Evolutionary conservation across 2,329 filamentous ascomycete genomes (phyloP).

Genomic region (Hyphodiscus sp.): DNA sequence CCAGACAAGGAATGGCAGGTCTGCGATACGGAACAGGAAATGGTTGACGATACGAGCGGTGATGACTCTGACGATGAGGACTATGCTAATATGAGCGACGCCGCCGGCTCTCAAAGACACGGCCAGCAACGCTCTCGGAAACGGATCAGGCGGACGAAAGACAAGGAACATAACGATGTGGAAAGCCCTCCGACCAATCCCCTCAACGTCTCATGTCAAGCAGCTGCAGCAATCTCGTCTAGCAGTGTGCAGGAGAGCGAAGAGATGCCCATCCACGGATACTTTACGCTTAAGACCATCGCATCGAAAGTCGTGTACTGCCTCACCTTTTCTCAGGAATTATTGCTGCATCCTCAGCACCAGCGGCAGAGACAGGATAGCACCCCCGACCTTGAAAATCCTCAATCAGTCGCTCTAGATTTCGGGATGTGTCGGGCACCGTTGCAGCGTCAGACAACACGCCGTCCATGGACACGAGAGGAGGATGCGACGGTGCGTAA

Average conservation of each 20-base stretch:
- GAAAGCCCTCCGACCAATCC: slow-evolving; percentile 7
- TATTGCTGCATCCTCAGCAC: slow-evolving; percentile 3
- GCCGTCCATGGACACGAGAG: too few species aligned
- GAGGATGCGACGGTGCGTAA: too few species aligned
- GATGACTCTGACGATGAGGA: slow-evolving; percentile 17
- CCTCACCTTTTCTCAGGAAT: slow-evolving; percentile 18
- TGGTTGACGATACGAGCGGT: slow-evolving; percentile 10
- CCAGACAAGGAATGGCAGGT: too few species aligned
- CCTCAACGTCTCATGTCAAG: slow-evolving; percentile 14
- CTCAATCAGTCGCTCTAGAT: background rate
- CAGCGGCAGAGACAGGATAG: slow-evolving; percentile 4
- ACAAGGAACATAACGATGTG: background rate
- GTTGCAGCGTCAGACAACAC: too few species aligned
- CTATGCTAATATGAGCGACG: slow-evolving; percentile 14
- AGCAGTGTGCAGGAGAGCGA: slow-evolving; percentile 12
- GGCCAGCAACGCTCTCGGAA: background rate
- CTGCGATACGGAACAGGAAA: slow-evolving; percentile 8
- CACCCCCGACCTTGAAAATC: background rate
- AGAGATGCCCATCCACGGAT: slow-evolving; percentile 14
- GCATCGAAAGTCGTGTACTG: slow-evolving; percentile 15
- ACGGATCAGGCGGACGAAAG: too few species aligned
- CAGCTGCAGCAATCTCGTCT: slow-evolving; percentile 7
- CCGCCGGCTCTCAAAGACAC: slow-evolving; percentile 8
- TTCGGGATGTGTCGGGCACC: too few species aligned
- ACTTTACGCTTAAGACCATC: slow-evolving; percentile 13